Evolutionary conservation across 2,329 filamentous ascomycete species (phyloP).

Genomic region (Samsoniella hepiali): DNA sequence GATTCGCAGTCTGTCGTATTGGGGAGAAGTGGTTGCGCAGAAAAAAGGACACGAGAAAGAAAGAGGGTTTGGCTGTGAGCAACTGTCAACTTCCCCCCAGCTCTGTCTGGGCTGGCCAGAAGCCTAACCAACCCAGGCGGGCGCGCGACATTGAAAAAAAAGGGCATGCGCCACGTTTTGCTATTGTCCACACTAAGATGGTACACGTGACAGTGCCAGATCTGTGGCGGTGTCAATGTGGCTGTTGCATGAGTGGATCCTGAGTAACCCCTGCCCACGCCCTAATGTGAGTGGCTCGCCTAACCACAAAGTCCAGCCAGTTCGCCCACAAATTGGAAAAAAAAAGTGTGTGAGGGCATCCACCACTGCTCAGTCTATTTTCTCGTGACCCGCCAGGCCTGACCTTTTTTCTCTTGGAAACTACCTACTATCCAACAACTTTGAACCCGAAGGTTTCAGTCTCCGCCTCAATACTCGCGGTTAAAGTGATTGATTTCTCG

Average conservation of each 20-base stretch:
- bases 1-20: neutral
- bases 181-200: neutral
- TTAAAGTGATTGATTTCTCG: constrained; percentile 99
- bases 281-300: constrained; percentile 28
- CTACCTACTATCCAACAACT: constrained; percentile 32
- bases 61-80: neutral
- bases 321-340: constrained; percentile 17
- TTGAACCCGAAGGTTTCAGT: constrained; percentile 97
- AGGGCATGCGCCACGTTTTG: constrained; percentile 11
- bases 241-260: constrained; percentile 6
- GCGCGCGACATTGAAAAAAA: neutral
- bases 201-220: constrained; percentile 11
- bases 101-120: neutral
- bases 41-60: neutral
- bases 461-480: constrained; percentile 86
- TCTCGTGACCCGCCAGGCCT: constrained; percentile 4
- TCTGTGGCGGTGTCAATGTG: constrained; percentile 9
- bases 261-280: constrained; percentile 16
- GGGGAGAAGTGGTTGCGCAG: neutral
- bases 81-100: neutral
- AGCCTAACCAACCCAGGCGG: constrained; percentile 5
- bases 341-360: constrained; percentile 15
- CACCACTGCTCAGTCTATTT: constrained; percentile 1
- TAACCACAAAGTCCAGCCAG: constrained; percentile 17
- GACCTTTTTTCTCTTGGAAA: constrained; percentile 27